These are phyloP conservation scores for Chalciporus piperatus DNA, from an alignment of 768 basidiomycete species.

Conservation along the genomic window DNA sequence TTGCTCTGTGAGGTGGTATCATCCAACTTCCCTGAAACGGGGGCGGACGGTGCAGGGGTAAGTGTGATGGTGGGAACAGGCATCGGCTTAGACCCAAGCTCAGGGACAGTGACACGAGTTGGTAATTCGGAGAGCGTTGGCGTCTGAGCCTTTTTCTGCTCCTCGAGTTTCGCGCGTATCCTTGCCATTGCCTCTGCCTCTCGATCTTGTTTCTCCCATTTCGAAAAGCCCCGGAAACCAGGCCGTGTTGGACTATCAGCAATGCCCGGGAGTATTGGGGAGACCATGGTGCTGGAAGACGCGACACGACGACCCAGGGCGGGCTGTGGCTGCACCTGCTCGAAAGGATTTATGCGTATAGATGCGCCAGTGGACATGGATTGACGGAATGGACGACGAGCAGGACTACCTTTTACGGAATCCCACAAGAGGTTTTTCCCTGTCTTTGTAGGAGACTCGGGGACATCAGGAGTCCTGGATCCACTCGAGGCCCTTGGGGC, in stretches of 20 bases:
- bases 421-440: slow-evolving; percentile 76
- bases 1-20: slow-evolving; percentile 13
- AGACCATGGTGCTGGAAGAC: slow-evolving; percentile 29
- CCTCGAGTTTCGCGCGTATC: slow-evolving; percentile 54
- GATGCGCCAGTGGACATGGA: slow-evolving; percentile 44
- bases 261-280: slow-evolving; percentile 32
- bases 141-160: slow-evolving; percentile 39
- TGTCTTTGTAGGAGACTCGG: slow-evolving; percentile 35
- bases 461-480: slow-evolving; percentile 40
- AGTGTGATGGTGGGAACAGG: slow-evolving; percentile 28
- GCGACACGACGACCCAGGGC: slow-evolving; percentile 45
- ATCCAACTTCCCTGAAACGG: slow-evolving; percentile 6
- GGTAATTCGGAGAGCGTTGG: slow-evolving; percentile 34
- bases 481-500: slow-evolving; percentile 41
- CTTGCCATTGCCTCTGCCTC: slow-evolving; percentile 78
- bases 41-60: slow-evolving; percentile 20
- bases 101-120: slow-evolving; percentile 23
- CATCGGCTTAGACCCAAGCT: slow-evolving; percentile 17
- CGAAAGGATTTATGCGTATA: slow-evolving; percentile 51
- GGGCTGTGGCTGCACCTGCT: slow-evolving; percentile 30
- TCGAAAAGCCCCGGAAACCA: slow-evolving; percentile 53
- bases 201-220: slow-evolving; percentile 85
- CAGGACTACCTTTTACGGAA: slow-evolving; percentile 46
- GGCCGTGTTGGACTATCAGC: slow-evolving; percentile 56
- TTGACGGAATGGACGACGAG: slow-evolving; percentile 44